These are phyloP conservation scores for Hibiscus mutabilis DNA, from an alignment of 345 rosid species.

Conservation along the genomic window DNA sequence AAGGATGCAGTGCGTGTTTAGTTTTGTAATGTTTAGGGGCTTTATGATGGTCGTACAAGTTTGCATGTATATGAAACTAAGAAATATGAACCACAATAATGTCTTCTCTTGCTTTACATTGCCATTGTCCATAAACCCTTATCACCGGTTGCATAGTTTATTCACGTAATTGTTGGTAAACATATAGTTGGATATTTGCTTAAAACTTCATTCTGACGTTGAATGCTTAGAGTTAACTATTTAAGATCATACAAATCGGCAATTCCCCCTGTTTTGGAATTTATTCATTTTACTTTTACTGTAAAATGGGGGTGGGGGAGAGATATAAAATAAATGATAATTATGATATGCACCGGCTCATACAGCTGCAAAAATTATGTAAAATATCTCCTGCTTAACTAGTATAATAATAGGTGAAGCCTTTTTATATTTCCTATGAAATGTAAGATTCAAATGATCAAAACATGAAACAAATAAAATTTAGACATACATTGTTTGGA, in stretches of 20 bases:
- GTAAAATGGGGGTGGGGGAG: background rate
- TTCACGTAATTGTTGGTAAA: background rate
- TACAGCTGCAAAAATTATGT: background rate
- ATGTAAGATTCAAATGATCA: background rate
- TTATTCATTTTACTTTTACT: background rate
- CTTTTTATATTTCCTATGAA: background rate
- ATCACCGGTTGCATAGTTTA: background rate
- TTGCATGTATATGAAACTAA: background rate
- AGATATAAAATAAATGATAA: background rate
- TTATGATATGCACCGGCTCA: background rate
- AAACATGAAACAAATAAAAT: background rate
- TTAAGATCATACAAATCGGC: background rate
- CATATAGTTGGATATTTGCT: background rate
- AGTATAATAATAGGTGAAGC: background rate
- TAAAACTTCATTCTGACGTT: background rate
- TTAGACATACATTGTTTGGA: background rate
- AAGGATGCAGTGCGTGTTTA: background rate
- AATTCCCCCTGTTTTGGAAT: background rate
- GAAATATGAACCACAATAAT: background rate
- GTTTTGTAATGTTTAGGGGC: background rate
- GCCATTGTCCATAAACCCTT: background rate
- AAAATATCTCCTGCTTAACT: background rate
- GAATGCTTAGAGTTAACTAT: background rate
- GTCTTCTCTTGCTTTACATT: background rate
- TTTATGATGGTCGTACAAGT: background rate